Evolutionary conservation across 2,329 filamentous ascomycete genomes (phyloP), one percentile per base, ranked within the genome.

Genomic region (Aciculosporium take): DNA sequence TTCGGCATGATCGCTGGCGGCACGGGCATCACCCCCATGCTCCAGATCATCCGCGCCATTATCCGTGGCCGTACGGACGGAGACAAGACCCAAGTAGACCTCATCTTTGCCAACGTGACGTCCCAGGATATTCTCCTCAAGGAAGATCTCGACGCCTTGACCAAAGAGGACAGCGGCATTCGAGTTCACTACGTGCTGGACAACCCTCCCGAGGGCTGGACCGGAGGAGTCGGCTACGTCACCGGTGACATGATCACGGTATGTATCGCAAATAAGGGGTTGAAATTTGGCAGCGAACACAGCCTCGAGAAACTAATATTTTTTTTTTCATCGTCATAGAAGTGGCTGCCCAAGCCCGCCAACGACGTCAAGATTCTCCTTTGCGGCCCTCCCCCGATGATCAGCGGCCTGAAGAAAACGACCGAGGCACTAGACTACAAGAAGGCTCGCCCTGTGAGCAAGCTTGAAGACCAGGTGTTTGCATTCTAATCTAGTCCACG

Each of bases 1-100:
- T 94, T 98, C 52, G 91, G 88, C 58, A 98, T 98, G 91, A 85
- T 98, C 58, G 87, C 91, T 49, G 91, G 91, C 51, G 91, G 91
- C 50, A 96, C 91, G 27, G 91, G 91, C 53, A 96, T 98, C 62
- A 96, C 91, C 8, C 91, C 91, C 46, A 98, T 98, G 91, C 75
- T 96, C 48, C 91, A 98, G 69, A 79, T 98, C 54, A 79, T 94
- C 60, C 83, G 87, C 55, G 91, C 89, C 45, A 87, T 96, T 53
- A 76, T 88, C 54, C 78, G 85, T 52, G 85, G 85, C 55, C 78
- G 86, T 52, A 71, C 78, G 41, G 69, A 78, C 39, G 88, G 81
- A 47, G 87, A 94, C 66, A 79, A 68, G 58, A 98, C 91, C 46
- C 71, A 94, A 69, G 78, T 96, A 41, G 87, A 95, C 59, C 70